These are phyloP conservation scores for Jatropha podagrica DNA, from an alignment of 441 rosid species.

Conservation along the genomic window DNA sequence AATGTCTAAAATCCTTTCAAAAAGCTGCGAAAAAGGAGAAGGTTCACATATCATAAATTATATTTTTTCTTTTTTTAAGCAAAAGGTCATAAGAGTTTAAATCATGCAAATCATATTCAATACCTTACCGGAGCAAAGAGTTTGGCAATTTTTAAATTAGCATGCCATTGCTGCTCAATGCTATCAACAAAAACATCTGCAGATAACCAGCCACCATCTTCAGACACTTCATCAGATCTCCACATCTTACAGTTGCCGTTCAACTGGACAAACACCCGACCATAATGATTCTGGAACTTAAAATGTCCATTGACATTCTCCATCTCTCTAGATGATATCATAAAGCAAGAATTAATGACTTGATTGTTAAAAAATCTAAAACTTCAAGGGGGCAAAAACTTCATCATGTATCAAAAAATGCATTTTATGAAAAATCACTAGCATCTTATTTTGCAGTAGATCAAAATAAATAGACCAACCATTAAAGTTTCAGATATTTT, in stretches of 20 bases:
- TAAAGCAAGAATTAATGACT: slow-evolving; percentile 30
- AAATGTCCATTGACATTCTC: slow-evolving; percentile 78
- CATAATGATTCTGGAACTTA: slow-evolving; percentile 92
- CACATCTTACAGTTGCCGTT: slow-evolving; percentile 93
- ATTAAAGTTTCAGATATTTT: background rate
- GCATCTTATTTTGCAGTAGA: background rate
- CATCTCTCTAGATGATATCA: slow-evolving; percentile 68
- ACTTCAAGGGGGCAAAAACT: too few species aligned
- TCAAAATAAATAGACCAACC: background rate
- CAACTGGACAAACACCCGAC: slow-evolving; percentile 78
- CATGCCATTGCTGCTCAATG: slow-evolving; percentile 96
- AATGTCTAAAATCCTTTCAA: slow-evolving; percentile 91
- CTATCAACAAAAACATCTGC: slow-evolving; percentile 91
- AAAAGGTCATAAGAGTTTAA: slow-evolving; percentile 6
- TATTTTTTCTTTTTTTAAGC: background rate
- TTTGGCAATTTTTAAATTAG: slow-evolving; percentile 78
- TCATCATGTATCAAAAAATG: background rate
- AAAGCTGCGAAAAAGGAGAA: slow-evolving; percentile 59
- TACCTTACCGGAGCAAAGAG: slow-evolving; percentile 95
- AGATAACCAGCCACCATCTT: slow-evolving; percentile 96
- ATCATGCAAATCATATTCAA: slow-evolving; percentile 24
- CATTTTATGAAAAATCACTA: background rate
- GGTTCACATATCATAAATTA: slow-evolving; percentile 25
- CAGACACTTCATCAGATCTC: slow-evolving; percentile 76
- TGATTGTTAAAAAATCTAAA: background rate